Conservation (phyloP, 768 basidiomycete genomes). For the Amanita fuliginea region DNA sequence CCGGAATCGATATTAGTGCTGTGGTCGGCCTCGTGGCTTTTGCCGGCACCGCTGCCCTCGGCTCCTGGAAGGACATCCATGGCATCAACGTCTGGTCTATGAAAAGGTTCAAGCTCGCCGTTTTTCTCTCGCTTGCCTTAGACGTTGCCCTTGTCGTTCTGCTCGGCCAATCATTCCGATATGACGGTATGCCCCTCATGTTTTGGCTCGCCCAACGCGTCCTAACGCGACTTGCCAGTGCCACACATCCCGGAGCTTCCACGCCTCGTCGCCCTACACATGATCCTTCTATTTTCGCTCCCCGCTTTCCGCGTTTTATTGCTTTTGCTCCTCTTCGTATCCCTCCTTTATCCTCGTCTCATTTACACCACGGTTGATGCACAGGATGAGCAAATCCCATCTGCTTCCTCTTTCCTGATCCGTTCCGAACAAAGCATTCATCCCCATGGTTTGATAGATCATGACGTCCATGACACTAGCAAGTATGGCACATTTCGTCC, state of each 20-base stretch:
- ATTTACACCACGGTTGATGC: conserved; percentile 43
- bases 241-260: conserved; percentile 20
- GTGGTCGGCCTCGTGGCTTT: conserved; percentile 62
- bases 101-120: conserved; percentile 42
- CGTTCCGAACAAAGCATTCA: conserved; percentile 34
- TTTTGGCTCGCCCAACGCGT: conserved; percentile 9
- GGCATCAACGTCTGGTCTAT: conserved; percentile 60
- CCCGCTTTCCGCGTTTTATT: conserved; percentile 58
- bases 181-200: conserved; percentile 20
- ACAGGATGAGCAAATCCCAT: conserved; percentile 30
- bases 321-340: conserved; percentile 46
- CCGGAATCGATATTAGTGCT: conserved; percentile 59
- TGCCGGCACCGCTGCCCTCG: conserved; percentile 60
- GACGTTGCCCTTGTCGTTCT: conserved; percentile 54
- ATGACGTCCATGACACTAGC: conserved; percentile 29
- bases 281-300: conserved; percentile 32
- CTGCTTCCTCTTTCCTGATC: conserved; percentile 43
- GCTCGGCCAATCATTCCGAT: conserved; percentile 30
- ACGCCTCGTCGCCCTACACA: conserved; percentile 15
- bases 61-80: conserved; percentile 69
- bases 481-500: conserved; percentile 73
- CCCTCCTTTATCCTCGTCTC: conserved; percentile 53
- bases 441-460: conserved; percentile 31
- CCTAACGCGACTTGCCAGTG: conserved; percentile 4
- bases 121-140: conserved; percentile 41